phyloP scores from a whole-genome alignment of 1,284 basidiomycete species.

The Naganishia sp. region DNA sequence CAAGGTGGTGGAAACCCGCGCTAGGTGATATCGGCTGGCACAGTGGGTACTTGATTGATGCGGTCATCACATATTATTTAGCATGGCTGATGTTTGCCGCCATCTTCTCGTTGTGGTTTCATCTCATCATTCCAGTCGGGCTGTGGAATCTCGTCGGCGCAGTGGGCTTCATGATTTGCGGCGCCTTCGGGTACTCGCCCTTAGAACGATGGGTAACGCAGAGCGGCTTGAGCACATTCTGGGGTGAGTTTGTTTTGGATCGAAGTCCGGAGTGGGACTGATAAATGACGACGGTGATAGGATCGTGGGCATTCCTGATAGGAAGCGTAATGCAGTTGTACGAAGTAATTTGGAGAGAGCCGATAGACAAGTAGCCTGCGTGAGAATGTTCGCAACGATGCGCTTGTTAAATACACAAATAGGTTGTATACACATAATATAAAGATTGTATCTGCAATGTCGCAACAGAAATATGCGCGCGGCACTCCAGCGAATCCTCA shows the following conservation, averaged over 20 bases:
- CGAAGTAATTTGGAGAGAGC: slow-evolving; percentile 40
- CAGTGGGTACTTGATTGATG: slow-evolving; percentile 47
- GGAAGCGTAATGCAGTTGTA: slow-evolving; percentile 61
- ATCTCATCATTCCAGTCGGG: slow-evolving; percentile 41
- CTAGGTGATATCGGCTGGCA: slow-evolving; percentile 60
- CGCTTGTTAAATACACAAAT: too few species aligned
- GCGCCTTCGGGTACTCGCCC: slow-evolving; percentile 59
- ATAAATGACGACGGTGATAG: slow-evolving; percentile 48
- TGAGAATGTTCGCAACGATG: too few species aligned
- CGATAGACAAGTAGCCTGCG: background rate
- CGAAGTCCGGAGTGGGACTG: background rate
- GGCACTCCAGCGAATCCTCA: too few species aligned
- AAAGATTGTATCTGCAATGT: too few species aligned
- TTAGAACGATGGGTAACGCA: slow-evolving; percentile 57
- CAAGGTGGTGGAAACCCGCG: slow-evolving; percentile 57
- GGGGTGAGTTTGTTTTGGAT: slow-evolving; percentile 51
- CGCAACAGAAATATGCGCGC: too few species aligned
- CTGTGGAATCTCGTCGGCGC: slow-evolving; percentile 64
- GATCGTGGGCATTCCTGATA: slow-evolving; percentile 64
- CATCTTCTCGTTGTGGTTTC: background rate
- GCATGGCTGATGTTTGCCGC: background rate
- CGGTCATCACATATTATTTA: background rate
- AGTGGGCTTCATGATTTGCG: slow-evolving; percentile 62
- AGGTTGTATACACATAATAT: too few species aligned
- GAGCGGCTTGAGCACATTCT: slow-evolving; percentile 61